These are phyloP conservation scores for Aureobasidium sp. DNA, from an alignment of 2,329 filamentous ascomycete species.

Conservation along the genomic window DNA sequence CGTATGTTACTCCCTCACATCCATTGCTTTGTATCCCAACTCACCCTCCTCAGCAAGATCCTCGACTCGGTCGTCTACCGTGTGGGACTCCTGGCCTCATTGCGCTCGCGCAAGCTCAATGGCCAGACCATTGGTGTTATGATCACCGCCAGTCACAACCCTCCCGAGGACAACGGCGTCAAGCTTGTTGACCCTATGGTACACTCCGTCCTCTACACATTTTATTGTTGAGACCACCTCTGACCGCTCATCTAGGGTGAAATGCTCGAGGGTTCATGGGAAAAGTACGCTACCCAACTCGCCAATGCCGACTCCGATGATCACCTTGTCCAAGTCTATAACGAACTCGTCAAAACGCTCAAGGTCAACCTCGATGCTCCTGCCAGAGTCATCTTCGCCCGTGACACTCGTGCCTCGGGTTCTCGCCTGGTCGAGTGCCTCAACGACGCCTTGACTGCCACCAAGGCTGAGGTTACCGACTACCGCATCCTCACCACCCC, in stretches of 20 bases:
- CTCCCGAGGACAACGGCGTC: slow-evolving; percentile 80
- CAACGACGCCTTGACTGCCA: slow-evolving; percentile 68
- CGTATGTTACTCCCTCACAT: slow-evolving; percentile 37
- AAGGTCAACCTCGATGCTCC: slow-evolving; percentile 63
- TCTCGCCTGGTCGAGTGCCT: slow-evolving; percentile 73
- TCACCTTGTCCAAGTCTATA: slow-evolving; percentile 66
- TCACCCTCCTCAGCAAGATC: slow-evolving; percentile 47
- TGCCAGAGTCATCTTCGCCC: slow-evolving; percentile 77
- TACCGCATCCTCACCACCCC: slow-evolving; percentile 90
- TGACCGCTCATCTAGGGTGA: slow-evolving; percentile 53
- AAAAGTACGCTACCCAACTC: slow-evolving; percentile 75
- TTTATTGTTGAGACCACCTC: slow-evolving; percentile 7
- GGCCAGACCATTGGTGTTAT: slow-evolving; percentile 92
- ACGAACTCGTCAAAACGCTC: slow-evolving; percentile 63
- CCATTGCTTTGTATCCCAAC: neutral
- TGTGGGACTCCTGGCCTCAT: slow-evolving; percentile 77
- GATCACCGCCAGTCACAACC: slow-evolving; percentile 93
- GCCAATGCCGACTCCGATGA: slow-evolving; percentile 76
- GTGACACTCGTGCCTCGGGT: slow-evolving; percentile 89
- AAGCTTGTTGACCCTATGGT: slow-evolving; percentile 94
- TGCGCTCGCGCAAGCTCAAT: slow-evolving; percentile 82
- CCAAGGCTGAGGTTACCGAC: slow-evolving; percentile 66
- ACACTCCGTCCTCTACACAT: slow-evolving; percentile 7
- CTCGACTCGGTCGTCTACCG: slow-evolving; percentile 89
- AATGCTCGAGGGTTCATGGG: slow-evolving; percentile 93